Evolutionary conservation across 2,329 filamentous ascomycete genomes (phyloP).

Genomic region (Fusarium penzigii): DNA sequence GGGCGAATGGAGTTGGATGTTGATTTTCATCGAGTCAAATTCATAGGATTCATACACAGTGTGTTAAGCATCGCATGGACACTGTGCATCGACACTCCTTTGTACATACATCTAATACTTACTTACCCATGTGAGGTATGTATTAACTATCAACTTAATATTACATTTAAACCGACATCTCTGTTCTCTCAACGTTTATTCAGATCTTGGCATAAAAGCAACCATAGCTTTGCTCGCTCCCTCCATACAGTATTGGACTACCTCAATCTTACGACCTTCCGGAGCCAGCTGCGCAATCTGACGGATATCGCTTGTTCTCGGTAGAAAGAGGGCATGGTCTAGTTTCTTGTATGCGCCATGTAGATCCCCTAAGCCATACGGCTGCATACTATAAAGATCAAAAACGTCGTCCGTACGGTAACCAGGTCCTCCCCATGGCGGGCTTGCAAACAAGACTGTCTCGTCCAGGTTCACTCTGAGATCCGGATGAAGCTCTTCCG

Average conservation of each 20-base stretch:
- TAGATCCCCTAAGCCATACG: slow-evolving; percentile 71
- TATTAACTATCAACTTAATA: no score
- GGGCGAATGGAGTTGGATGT: no score
- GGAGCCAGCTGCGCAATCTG: slow-evolving; percentile 68
- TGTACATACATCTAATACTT: no score
- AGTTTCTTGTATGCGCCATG: slow-evolving; percentile 61
- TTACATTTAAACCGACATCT: no score
- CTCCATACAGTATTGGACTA: slow-evolving; percentile 89
- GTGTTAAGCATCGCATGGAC: no score
- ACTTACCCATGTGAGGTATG: no score
- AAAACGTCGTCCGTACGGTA: slow-evolving; percentile 69
- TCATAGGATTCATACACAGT: no score
- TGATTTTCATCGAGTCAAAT: no score
- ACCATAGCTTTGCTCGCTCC: slow-evolving; percentile 83
- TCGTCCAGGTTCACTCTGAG: slow-evolving; percentile 42
- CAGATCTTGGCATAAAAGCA: slow-evolving; percentile 56
- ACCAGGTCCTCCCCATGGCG: slow-evolving; percentile 61
- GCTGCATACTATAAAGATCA: slow-evolving; percentile 82
- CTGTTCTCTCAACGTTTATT: slow-evolving; percentile 4
- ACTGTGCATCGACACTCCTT: no score
- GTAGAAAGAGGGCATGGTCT: slow-evolving; percentile 76
- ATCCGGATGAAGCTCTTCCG: slow-evolving; percentile 39
- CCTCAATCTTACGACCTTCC: slow-evolving; percentile 60
- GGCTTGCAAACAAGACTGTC: slow-evolving; percentile 57
- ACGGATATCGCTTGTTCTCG: slow-evolving; percentile 78